phyloP scores from a whole-genome alignment of 768 basidiomycete species.

The Inosperma sp. region DNA sequence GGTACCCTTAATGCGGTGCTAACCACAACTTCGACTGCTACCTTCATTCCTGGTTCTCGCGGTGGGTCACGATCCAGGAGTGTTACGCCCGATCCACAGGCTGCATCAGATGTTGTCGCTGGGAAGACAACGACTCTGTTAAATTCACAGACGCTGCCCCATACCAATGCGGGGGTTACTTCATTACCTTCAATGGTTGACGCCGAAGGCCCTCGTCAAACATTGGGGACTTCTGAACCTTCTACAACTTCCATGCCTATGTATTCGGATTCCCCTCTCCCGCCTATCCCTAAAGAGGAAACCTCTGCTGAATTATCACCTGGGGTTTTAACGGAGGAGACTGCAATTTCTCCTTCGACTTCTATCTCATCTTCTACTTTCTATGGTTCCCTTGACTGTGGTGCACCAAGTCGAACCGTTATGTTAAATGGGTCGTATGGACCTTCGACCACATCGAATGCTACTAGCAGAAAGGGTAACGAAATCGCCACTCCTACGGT shows the following conservation, averaged over 20 bases:
- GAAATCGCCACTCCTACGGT: background rate
- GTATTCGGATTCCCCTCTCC: constrained; percentile 5
- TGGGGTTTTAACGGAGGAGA: background rate
- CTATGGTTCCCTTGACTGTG: background rate
- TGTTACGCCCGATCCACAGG: background rate
- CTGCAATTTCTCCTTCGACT: background rate
- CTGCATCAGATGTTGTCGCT: too few species aligned
- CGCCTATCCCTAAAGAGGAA: constrained; percentile 1
- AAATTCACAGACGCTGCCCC: background rate
- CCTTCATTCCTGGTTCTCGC: constrained; percentile 35
- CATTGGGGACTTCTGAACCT: background rate
- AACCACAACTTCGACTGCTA: constrained; percentile 43
- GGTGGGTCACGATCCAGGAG: constrained; percentile 12
- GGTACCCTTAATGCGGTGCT: constrained; percentile 44
- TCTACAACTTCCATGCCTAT: background rate
- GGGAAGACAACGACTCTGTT: too few species aligned
- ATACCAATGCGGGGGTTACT: background rate
- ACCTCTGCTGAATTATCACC: background rate
- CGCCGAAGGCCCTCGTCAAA: too few species aligned
- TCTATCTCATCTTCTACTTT: constrained; percentile 4
- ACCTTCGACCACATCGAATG: background rate
- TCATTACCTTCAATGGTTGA: constrained; percentile 22
- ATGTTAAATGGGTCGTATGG: background rate
- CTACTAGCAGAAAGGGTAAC: background rate
- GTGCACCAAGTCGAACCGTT: background rate